Evolutionary conservation across 345 rosid species (phyloP), one percentile per base, ranked within the genome.

Genomic region (Populus simonii): DNA sequence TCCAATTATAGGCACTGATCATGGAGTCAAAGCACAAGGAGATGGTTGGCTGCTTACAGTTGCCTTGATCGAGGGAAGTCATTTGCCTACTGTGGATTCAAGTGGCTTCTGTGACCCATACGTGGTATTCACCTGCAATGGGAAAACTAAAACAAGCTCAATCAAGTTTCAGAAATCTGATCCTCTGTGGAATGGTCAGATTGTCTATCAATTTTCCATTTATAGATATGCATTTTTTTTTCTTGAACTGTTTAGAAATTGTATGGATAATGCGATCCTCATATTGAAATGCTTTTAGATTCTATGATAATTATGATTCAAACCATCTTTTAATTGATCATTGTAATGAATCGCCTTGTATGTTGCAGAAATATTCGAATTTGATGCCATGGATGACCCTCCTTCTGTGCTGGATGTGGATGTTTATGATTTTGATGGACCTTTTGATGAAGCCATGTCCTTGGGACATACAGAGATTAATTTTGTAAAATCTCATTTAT

Each of bases 361-460:
- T 51, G 73, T 76, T 85, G 89, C 93, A 96, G 99, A 96, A 90
- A 96, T 96, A 81, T 93, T 93, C 84, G 98, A 96, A 82, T 96
- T 93, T 74, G 94, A 96, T 87, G 98, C 99, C 10, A 96, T 92
- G 98, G 92, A 91, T 23, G 99, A 93, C 63, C 99, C 98, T 81
- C 99, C 99, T 75, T 96, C 99, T 41, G 87, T 88, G 80, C 89
- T 96, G 78, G 97, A 90, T 73, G 86, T 96, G 79, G 98, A 96
- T 86, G 92, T 96, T 80, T 95, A 81, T 47, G 96, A 96, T 87
- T 93, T 96, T 76, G 98, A 96, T 69, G 98, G 99, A 74, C 98
- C 98, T 74, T 93, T 93, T 78, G 91, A 88, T 73, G 96, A 93
- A 83, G 92, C 99, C 81, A 90, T 88, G 66, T 96, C 93, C 74